Evolutionary conservation across 2,329 filamentous ascomycete species (phyloP), one percentile per base, ranked within the genome.

Genomic region (Fusarium agapanthi): DNA sequence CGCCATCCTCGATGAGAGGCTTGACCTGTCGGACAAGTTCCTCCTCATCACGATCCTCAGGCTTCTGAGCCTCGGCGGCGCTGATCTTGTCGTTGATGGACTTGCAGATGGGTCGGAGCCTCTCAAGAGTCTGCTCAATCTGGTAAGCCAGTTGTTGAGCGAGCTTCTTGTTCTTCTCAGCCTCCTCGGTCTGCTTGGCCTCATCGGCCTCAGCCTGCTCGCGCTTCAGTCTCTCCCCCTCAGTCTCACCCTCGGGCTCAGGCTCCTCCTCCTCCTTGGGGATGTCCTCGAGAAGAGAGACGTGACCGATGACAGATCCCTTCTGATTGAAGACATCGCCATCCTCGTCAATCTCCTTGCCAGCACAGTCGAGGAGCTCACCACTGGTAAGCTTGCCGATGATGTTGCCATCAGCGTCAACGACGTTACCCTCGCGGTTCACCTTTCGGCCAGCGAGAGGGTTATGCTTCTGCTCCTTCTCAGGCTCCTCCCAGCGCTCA

Each of bases 21-120:
- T 92, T 93, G 77, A 97, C 94, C 65, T 95, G 88, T 80, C 93
- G 90, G 78, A 98, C 95, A 10, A 97, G 89, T 75, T 93, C 89
- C 78, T 98, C 94, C 80, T 98, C 95, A 78, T 98, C 94, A 30
- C 95, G 91, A 76, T 97, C 94, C 9, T 97, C 93, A 82, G 94
- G 92, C 47, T 93, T 92, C 34, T 92, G 93, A 73, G 90, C 89
- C 81, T 97, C 93, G 34, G 93, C 94, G 61, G 87, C 87, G 76
- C 97, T 93, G 77, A 97, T 93, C 83, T 92, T 88, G 89, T 95
- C 92, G 9, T 90, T 93, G 81, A 97, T 97, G 85, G 94, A 89
- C 84, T 93, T 94, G 86, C 93, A 93, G 79, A 97, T 90, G 15
- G 95, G 95, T 74, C 93, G 91, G 79, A 97, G 89, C 80, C 91